These are phyloP conservation scores for Didymella sp. DNA, from an alignment of 2,329 filamentous ascomycete species.

Conservation along the genomic window DNA sequence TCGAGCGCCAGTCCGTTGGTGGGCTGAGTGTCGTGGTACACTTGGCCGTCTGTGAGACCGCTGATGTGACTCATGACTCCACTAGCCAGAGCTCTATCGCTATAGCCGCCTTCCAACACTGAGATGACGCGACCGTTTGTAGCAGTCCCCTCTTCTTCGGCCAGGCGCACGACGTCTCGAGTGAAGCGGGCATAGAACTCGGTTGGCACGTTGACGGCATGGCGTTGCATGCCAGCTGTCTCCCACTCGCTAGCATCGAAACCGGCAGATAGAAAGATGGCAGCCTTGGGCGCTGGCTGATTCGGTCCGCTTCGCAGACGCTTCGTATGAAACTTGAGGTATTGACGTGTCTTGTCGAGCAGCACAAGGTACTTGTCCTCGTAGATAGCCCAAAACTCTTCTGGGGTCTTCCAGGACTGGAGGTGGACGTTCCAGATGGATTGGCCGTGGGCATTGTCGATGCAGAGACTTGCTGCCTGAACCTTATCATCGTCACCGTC, in stretches of 20 bases:
- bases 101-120: conserved; percentile 95
- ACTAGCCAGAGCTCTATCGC: conserved; percentile 85
- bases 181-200: conserved; percentile 95
- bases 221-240: conserved; percentile 88
- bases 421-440: conserved; percentile 96
- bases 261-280: conserved; percentile 92
- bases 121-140: conserved; percentile 89
- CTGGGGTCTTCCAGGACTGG: conserved; percentile 80
- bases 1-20: conserved; percentile 62
- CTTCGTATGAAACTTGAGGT: conserved; percentile 75
- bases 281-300: conserved; percentile 74
- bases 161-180: conserved; percentile 80
- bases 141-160: conserved; percentile 77
- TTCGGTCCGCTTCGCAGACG: conserved; percentile 64
- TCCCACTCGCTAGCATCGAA: conserved; percentile 99
- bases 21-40: conserved; percentile 38
- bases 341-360: conserved; percentile 80
- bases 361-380: conserved; percentile 77
- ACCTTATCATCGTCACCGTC: conserved; percentile 92
- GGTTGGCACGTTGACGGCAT: conserved; percentile 94
- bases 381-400: conserved; percentile 91
- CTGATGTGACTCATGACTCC: conserved; percentile 90
- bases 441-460: conserved; percentile 93
- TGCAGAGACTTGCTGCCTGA: conserved; percentile 89
- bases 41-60: conserved; percentile 71